Evolutionary conservation across 768 basidiomycete genomes (phyloP), one percentile per base, ranked within the genome.

Genomic region (Boletus vinaceobasis): DNA sequence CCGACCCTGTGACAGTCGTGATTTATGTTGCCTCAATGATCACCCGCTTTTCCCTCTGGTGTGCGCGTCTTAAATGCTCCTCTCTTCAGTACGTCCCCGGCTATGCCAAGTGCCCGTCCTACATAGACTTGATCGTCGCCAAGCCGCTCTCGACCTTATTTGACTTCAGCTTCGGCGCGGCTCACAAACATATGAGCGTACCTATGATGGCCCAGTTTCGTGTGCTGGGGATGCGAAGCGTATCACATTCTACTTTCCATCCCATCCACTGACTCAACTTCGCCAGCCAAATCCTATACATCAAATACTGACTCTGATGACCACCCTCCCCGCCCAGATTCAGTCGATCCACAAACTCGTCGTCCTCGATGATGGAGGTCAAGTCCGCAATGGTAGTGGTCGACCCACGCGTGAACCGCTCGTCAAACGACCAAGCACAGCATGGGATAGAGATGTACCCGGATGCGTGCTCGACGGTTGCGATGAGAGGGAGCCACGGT

Each of bases 161-260:
- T 44, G 26, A 5, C 13, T 46, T 32, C 21, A 55, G 48, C 5
- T 9, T 42, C 7, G 5, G 11, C 5, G n/a, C 15, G 27, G 21
- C 15, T 31, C 27, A 7, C 21, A 31, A 51, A 33, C 8, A 15
- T 2, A 38, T 5, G 27, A 21, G 77, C 84, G 21, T 51, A 93
- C 95, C 94, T 31, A 96, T 72, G 48, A 97, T 79, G 0, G 88
- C 90, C 93, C 94, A 97, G 65, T 93, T 93, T 55, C 93, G 81
- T 38, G 96, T 97, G 68, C 90, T 93, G 1, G 95, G 95, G 13
- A 98, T 95, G 56, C 96, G 77, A 60, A 98, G 69, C 26, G 76
- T 81, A 71, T 98, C 96, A 51, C 84, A 84, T 70, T 97, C 95
- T 13, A 93, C 77, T 56, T 82, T 76, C 90, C 93, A 98, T 4